These are phyloP conservation scores for Keithomyces neogunnii DNA, from an alignment of 2,329 filamentous ascomycete genomes.

Conservation along the genomic window DNA sequence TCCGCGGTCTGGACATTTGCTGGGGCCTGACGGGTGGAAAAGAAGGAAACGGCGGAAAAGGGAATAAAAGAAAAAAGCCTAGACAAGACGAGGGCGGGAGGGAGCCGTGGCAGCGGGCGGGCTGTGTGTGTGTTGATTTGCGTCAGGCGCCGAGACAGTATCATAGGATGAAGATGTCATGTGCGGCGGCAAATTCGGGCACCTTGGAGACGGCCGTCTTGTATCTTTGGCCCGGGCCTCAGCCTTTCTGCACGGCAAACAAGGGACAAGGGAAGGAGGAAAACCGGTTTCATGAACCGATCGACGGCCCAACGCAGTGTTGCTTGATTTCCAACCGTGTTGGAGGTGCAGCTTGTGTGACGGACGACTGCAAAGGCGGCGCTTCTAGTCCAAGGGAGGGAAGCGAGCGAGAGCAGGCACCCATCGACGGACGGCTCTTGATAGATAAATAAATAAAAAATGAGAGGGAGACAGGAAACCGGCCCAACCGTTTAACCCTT, in stretches of 20 bases:
- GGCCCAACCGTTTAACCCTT: too few species aligned
- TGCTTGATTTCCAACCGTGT: not conserved
- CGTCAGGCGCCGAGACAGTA: too few species aligned
- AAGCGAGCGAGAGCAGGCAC: not conserved
- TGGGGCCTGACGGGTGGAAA: not conserved
- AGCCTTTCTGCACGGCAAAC: not conserved
- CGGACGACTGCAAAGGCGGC: not conserved
- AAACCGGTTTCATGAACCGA: constrained; percentile 4
- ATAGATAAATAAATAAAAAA: not conserved
- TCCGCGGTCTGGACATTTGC: constrained; percentile 2
- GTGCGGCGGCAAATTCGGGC: too few species aligned
- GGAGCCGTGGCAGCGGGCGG: too few species aligned
- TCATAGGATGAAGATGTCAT: too few species aligned
- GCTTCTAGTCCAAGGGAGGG: too few species aligned
- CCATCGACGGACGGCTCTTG: too few species aligned
- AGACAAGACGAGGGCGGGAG: too few species aligned
- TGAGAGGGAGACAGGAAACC: not conserved
- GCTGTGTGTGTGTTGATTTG: too few species aligned
- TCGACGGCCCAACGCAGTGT: not conserved
- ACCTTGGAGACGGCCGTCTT: not conserved
- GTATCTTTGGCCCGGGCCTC: constrained; percentile 1
- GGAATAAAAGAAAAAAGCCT: not conserved
- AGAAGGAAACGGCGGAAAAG: not conserved
- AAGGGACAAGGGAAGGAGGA: not conserved
- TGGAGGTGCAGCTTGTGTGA: not conserved